Evolutionary conservation across 2,329 filamentous ascomycete genomes (phyloP), one percentile per base, ranked within the genome.

Genomic region (Colletotrichum karsti): DNA sequence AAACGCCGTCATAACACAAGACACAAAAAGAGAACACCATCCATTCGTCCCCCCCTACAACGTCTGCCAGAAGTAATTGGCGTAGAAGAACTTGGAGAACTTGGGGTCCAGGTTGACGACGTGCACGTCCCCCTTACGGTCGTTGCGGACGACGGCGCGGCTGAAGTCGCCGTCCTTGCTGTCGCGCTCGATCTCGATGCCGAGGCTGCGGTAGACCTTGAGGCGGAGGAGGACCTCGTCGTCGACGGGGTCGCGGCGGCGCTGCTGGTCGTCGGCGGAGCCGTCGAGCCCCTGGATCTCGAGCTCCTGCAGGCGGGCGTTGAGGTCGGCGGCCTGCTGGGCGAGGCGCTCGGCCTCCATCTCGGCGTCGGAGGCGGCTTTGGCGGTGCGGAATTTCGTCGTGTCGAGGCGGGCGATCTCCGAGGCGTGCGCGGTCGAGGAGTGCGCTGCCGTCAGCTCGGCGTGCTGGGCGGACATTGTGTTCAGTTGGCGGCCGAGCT

Each of bases 1-100:
- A 53, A 64, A 67, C 60, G 64, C 60, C 64, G 12, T 64, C 39
- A 51, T 48, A 7, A 50, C 3, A 10, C 9, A 60, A 20, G 22
- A 63, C 22, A 18, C 13, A 24, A 10, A 18, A n/a, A 39, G 15
- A 12, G n/a, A 33, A 8, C 12, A 4, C 30, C 15, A 9, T 8
- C 20, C 8, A 13, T 50, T 28, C 4, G 7, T 5, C 18, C 2
- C 18, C 8, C n/a, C 28, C 15, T 83, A 97, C 78, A 98, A 85
- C 30, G 91, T 95, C 75, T 94, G 88, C 96, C 96, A 99, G 77
- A 98, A 97, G 78, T 97, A 97, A 75, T 97, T 97, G 22, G 95
- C 93, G 76, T 98, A 97, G 77, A 97, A 98, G 78, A 92, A 95
- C 70, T 91, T 88, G 66, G 93, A 95, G 78, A 97, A 95, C 82